Percentiles rank a stretch among this genome's conserved stretches.
These are phyloP conservation scores for Vinca minor DNA, from an alignment of 257 asterid species.

Conservation along the genomic window DNA sequence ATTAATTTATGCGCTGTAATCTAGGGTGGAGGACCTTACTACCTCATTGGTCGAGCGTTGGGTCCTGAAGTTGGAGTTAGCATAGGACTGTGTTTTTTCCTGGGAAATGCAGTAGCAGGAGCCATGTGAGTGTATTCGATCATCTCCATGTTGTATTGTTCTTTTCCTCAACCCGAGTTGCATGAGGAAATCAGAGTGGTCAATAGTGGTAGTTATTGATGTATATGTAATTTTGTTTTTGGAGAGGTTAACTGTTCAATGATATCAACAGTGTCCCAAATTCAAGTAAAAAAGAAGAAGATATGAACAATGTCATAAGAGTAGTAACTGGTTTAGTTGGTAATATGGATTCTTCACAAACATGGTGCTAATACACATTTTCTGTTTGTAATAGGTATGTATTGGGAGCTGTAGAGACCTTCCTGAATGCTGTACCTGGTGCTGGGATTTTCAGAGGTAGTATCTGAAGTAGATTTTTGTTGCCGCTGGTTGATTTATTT, in stretches of 20 bases:
- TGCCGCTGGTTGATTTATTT: too few relatives aligned
- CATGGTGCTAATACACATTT: constrained; percentile 8
- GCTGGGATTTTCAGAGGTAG: constrained; percentile 96
- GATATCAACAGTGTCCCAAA: too few relatives aligned
- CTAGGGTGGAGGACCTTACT: constrained; percentile 99
- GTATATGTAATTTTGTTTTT: not conserved
- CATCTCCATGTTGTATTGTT: not conserved
- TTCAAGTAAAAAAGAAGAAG: too few relatives aligned
- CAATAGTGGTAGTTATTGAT: too few relatives aligned
- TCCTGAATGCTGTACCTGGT: constrained; percentile 81
- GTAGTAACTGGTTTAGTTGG: not conserved
- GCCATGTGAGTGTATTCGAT: constrained; percentile 85
- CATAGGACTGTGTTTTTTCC: constrained; percentile 97
- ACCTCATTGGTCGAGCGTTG: constrained; percentile 98
- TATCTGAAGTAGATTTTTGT: not conserved
- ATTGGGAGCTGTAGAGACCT: constrained; percentile 98
- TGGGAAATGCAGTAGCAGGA: constrained; percentile 97
- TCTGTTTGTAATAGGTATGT: constrained; percentile 53
- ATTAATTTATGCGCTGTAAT: constrained; percentile 12
- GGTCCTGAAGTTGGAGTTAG: constrained; percentile 99
- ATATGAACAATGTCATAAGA: not conserved
- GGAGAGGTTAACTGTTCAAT: not conserved
- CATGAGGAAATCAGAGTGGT: constrained; percentile 8
- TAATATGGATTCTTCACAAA: not conserved
- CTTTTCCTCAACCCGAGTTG: not conserved